phyloP scores from a whole-genome alignment of 176 grass and related monocot species.

The Carex pumila region DNA sequence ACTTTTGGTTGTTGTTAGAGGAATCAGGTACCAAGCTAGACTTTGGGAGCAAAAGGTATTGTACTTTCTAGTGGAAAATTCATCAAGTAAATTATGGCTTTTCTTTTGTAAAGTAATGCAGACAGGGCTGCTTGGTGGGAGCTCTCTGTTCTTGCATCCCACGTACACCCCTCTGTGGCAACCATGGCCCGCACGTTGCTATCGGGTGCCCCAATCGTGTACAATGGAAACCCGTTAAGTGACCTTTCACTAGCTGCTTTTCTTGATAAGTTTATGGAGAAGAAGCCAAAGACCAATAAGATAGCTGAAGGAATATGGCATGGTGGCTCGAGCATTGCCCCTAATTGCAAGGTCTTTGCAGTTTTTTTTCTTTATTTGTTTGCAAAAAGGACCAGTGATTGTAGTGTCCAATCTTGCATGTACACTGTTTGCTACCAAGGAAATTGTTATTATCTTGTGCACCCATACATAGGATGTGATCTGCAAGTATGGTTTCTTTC shows the following conservation, averaged over 20 bases:
- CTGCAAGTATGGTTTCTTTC: background rate
- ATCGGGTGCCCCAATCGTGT: slow-evolving; percentile 83
- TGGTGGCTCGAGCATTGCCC: slow-evolving; percentile 90
- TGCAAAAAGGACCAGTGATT: slow-evolving; percentile 3
- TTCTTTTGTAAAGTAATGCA: slow-evolving; percentile 56
- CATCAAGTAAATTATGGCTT: background rate
- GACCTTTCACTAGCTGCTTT: slow-evolving; percentile 79
- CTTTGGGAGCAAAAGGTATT: background rate
- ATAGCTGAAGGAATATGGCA: slow-evolving; percentile 85
- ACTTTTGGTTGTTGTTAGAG: background rate
- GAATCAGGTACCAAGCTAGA: background rate
- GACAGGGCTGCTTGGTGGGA: slow-evolving; percentile 83
- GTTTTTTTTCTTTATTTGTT: slow-evolving; percentile 3
- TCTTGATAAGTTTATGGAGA: slow-evolving; percentile 98
- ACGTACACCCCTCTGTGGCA: slow-evolving; percentile 92
- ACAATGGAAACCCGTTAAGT: slow-evolving; percentile 75
- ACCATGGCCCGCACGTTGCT: slow-evolving; percentile 82
- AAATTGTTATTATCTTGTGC: background rate
- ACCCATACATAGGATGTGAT: background rate
- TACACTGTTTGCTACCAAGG: background rate
- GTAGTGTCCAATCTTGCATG: background rate
- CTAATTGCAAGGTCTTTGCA: slow-evolving; percentile 56
- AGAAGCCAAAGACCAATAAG: slow-evolving; percentile 75
- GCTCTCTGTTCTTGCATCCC: slow-evolving; percentile 55
- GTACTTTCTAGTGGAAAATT: background rate